These are phyloP conservation scores for Petunia hybrid DNA, from an alignment of 305 asterid species.

Conservation along the genomic window DNA sequence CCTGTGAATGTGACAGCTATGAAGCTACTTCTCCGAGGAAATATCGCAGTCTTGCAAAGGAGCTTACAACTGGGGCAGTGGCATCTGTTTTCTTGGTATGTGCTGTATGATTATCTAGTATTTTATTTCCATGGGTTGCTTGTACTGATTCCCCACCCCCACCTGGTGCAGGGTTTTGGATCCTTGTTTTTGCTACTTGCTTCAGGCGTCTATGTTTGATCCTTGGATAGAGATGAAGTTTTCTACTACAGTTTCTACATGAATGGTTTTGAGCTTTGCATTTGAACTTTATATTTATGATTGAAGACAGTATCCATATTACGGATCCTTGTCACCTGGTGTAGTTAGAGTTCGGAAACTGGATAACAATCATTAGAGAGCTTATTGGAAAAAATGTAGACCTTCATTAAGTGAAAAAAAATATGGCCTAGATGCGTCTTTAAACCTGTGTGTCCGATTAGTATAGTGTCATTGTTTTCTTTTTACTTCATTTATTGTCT, in stretches of 20 bases:
- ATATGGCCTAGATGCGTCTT: too few species aligned
- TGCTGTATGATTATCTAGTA: neutral
- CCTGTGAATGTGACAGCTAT: conserved; percentile 56
- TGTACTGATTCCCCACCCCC: neutral
- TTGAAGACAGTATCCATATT: neutral
- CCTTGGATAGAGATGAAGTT: conserved; percentile 34
- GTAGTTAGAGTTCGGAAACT: neutral
- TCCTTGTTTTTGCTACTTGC: conserved; percentile 93
- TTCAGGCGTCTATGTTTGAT: conserved; percentile 88
- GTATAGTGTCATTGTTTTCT: too few species aligned
- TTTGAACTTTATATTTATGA: neutral
- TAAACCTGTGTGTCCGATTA: too few species aligned
- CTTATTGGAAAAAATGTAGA: neutral
- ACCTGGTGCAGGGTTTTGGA: conserved; percentile 82
- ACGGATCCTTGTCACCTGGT: conserved; percentile 8
- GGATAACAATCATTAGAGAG: conserved; percentile 4
- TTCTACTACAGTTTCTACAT: neutral
- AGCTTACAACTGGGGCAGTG: conserved; percentile 83
- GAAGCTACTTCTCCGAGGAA: conserved; percentile 93
- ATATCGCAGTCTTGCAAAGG: conserved; percentile 83
- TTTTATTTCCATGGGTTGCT: neutral
- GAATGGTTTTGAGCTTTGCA: neutral
- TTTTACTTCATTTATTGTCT: too few species aligned
- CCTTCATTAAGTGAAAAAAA: too few species aligned
- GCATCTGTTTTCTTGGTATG: conserved; percentile 94